phyloP scores from a whole-genome alignment of 257 asterid species.

The Solanum chilense region DNA sequence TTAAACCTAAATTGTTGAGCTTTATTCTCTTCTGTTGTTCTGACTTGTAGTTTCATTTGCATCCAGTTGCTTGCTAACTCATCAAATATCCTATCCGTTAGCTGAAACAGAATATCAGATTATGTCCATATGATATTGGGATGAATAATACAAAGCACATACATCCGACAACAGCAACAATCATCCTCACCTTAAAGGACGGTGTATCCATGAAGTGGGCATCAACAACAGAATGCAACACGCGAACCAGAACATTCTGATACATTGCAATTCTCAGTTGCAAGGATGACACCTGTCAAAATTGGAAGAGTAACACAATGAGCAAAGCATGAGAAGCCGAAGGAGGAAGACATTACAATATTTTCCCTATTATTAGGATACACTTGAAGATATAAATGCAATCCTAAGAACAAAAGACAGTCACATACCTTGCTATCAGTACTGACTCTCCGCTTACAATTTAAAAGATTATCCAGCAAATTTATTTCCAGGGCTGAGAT shows the following conservation, averaged over 20 bases:
- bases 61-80: constrained; percentile 64
- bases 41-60: constrained; percentile 41
- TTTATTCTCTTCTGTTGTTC: constrained; percentile 31
- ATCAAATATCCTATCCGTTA: constrained; percentile 52
- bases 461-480: constrained; percentile 32
- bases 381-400: neutral
- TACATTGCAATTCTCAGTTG: constrained; percentile 39
- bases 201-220: constrained; percentile 44
- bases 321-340: neutral
- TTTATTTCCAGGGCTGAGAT: constrained; percentile 29
- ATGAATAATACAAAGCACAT: neutral
- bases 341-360: neutral
- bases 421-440: constrained; percentile 29
- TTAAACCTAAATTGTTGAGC: constrained; percentile 62
- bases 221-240: constrained; percentile 45
- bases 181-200: constrained; percentile 39
- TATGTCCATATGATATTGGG: constrained; percentile 2
- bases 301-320: neutral
- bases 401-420: neutral
- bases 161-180: neutral
- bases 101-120: constrained; percentile 23
- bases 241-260: constrained; percentile 50
- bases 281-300: constrained; percentile 28
- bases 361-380: neutral
- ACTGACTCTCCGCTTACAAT: constrained; percentile 5